Percentiles rank a stretch among this genome's conserved stretches.
Conservation (phyloP, 176 grass and related monocot species). For the Poa pratensis region DNA sequence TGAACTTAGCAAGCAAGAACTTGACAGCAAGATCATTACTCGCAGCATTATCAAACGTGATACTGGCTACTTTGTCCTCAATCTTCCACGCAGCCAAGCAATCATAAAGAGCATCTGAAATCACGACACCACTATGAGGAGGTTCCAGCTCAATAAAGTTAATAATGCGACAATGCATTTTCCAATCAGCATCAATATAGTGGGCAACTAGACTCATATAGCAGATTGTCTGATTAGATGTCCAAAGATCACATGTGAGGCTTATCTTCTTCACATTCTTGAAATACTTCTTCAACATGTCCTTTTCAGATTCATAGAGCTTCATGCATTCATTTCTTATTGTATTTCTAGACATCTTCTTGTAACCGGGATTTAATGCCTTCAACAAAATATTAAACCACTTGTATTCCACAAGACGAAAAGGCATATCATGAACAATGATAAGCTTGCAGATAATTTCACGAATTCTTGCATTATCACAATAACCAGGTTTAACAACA, state of each 20-base stretch:
- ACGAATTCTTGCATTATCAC: no score
- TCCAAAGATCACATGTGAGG: conserved; percentile 19
- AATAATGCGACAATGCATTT: background rate
- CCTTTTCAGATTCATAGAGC: no score
- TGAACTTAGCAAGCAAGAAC: conserved; percentile 11
- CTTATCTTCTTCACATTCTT: background rate
- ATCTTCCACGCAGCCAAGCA: background rate
- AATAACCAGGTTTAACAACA: no score
- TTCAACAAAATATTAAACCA: no score
- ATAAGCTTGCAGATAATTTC: no score
- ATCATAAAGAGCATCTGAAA: background rate
- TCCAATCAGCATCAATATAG: background rate
- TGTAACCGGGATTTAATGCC: no score
- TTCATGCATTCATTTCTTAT: no score
- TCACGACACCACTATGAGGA: background rate
- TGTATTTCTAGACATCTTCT: no score
- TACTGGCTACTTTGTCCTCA: background rate
- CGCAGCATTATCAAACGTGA: background rate
- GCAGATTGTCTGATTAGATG: background rate
- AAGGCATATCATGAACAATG: no score
- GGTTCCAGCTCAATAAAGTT: background rate
- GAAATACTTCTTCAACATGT: no score
- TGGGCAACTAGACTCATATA: conserved; percentile 1
- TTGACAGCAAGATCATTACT: background rate
- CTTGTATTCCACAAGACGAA: no score